Conservation (phyloP, 768 basidiomycete genomes). For the Amanita molliuscula region DNA sequence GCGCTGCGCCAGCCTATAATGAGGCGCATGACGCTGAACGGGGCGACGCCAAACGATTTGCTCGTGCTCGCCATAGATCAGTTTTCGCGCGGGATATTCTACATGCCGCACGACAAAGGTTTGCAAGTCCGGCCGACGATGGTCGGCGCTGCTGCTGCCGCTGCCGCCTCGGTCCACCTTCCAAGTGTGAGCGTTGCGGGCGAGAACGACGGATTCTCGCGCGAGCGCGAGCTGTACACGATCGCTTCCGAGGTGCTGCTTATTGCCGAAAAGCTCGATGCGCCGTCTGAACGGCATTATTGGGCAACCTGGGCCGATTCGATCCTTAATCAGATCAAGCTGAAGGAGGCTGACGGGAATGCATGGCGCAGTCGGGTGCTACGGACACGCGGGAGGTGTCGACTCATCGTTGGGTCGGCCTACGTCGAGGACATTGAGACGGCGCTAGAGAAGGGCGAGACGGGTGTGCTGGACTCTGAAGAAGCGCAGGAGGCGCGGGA, state of each 20-base stretch:
- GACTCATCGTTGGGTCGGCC: slow-evolving; percentile 47
- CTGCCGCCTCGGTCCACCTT: slow-evolving; percentile 3
- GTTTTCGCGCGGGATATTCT: slow-evolving; percentile 58
- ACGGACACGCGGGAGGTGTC: slow-evolving; percentile 40
- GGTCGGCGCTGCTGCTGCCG: neutral
- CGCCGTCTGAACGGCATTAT: slow-evolving; percentile 32
- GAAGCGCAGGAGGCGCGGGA: slow-evolving; percentile 50
- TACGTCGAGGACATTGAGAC: slow-evolving; percentile 44
- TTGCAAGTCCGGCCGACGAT: neutral
- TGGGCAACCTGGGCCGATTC: slow-evolving; percentile 57
- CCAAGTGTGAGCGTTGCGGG: neutral
- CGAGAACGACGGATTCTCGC: slow-evolving; percentile 26
- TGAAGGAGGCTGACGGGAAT: slow-evolving; percentile 50
- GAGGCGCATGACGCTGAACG: slow-evolving; percentile 33
- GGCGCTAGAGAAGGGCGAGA: slow-evolving; percentile 35
- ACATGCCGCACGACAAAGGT: slow-evolving; percentile 46
- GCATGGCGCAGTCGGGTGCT: slow-evolving; percentile 36
- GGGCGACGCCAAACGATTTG: slow-evolving; percentile 36
- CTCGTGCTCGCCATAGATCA: slow-evolving; percentile 58
- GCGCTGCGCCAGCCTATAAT: slow-evolving; percentile 39
- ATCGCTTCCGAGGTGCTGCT: slow-evolving; percentile 53
- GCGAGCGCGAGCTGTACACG: slow-evolving; percentile 49
- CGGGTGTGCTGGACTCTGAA: slow-evolving; percentile 26
- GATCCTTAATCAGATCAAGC: slow-evolving; percentile 53
- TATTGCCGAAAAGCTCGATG: slow-evolving; percentile 44